phyloP scores from a whole-genome alignment of 352 stramenopile genomes.

The Pythium apleroticum region DNA sequence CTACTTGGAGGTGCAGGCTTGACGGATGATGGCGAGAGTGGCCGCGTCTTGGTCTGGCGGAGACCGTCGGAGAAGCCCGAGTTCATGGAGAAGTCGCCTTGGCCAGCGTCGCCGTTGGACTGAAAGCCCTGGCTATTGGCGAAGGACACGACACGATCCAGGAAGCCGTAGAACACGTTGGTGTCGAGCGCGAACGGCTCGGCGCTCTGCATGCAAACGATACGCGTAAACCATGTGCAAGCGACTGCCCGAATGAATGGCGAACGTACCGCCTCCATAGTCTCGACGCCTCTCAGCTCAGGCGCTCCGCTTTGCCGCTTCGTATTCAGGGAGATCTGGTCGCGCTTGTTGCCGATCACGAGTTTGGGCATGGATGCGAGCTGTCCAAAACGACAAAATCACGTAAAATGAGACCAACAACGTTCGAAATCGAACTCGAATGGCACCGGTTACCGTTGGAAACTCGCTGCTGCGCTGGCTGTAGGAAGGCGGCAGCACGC shows the following conservation, averaged over 20 bases:
- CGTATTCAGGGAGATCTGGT: constrained; percentile 42
- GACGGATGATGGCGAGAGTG: constrained; percentile 18
- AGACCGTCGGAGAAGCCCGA: constrained; percentile 35
- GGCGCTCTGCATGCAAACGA: constrained; percentile 39
- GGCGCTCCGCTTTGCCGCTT: constrained; percentile 32
- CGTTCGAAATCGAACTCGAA: not conserved
- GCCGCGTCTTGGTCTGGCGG: constrained; percentile 48
- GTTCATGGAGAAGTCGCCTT: constrained; percentile 19
- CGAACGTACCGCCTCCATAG: constrained; percentile 53
- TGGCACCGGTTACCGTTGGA: constrained; percentile 33
- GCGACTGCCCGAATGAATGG: not conserved
- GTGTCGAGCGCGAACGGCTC: constrained; percentile 55
- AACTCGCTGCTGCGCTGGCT: constrained; percentile 31
- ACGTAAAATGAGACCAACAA: not conserved
- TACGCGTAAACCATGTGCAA: not conserved
- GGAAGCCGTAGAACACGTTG: constrained; percentile 53
- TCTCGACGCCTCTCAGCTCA: constrained; percentile 53
- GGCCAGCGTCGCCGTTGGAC: not conserved
- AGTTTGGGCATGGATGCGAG: constrained; percentile 63
- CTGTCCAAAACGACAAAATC: constrained; percentile 10
- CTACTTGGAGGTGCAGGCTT: constrained; percentile 11
- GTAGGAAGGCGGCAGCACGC: constrained; percentile 43
- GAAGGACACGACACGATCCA: constrained; percentile 63
- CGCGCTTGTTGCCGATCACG: constrained; percentile 81
- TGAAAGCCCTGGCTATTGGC: constrained; percentile 34